A percentile compares a stretch with the other conserved stretches of the same genome.
Conservation (phyloP, 192 early-diverging fungal genomes). For the Mortierella antarctica region DNA sequence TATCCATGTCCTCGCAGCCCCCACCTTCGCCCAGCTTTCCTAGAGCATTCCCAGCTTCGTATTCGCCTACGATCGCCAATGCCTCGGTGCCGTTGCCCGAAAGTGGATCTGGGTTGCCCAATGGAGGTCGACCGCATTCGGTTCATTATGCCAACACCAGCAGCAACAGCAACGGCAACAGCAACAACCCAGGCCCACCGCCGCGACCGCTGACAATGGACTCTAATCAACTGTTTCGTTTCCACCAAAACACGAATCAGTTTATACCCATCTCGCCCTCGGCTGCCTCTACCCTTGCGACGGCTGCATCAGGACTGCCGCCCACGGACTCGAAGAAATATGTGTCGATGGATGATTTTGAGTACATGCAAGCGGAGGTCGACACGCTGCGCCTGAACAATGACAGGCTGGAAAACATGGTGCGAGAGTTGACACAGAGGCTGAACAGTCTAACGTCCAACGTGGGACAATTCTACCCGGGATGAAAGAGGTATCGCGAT, state of each 20-base stretch:
- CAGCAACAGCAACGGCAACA: conserved; percentile 10
- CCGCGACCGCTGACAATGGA: conserved; percentile 43
- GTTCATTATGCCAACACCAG: conserved; percentile 30
- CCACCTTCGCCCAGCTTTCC: conserved; percentile 32
- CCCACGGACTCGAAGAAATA: conserved; percentile 35
- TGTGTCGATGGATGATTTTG: conserved; percentile 44
- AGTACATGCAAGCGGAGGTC: conserved; percentile 53
- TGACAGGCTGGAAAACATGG: conserved; percentile 42
- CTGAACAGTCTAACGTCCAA: conserved; percentile 30
- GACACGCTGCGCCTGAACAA: conserved; percentile 46
- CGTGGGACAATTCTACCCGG: conserved; percentile 31
- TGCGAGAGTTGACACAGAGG: conserved; percentile 35
- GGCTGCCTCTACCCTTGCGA: conserved; percentile 9
- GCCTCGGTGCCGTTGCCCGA: conserved; percentile 2
- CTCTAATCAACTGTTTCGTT: conserved; percentile 43
- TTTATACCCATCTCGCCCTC: conserved; percentile 51
- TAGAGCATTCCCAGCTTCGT: conserved; percentile 41
- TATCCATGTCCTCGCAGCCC: conserved; percentile 35
- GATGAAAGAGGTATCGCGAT: neutral
- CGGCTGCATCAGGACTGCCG: conserved; percentile 2
- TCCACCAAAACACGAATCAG: conserved; percentile 36
- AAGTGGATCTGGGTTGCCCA: conserved; percentile 1
- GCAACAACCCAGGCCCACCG: neutral
- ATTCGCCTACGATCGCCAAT: conserved; percentile 37
- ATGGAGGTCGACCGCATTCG: conserved; percentile 30